These are phyloP conservation scores for Magnaporthales sp. DNA, from an alignment of 2,329 filamentous ascomycete species.

Conservation along the genomic window DNA sequence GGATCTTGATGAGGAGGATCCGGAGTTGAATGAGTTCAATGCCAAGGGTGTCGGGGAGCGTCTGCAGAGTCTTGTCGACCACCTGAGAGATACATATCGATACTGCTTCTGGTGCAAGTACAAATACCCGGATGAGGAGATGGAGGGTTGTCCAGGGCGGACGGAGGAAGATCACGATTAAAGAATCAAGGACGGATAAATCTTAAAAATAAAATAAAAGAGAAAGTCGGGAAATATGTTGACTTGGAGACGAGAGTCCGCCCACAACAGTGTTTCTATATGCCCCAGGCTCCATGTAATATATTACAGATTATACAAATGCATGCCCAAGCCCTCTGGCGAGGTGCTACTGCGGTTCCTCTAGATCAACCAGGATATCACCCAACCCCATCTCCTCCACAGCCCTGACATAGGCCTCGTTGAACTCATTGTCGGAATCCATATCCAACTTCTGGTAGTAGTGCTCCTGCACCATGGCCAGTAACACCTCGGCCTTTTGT, in stretches of 20 bases:
- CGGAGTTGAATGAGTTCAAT: slow-evolving; percentile 74
- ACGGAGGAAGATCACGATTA: slow-evolving; percentile 73
- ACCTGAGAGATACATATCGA: slow-evolving; percentile 60
- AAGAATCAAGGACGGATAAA: neutral
- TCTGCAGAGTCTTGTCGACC: slow-evolving; percentile 55
- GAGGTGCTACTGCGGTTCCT: neutral
- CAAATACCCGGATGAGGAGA: slow-evolving; percentile 59
- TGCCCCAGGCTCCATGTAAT: neutral
- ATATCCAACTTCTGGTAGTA: slow-evolving; percentile 4
- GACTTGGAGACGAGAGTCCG: neutral
- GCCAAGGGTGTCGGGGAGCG: slow-evolving; percentile 57
- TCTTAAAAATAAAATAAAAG: neutral
- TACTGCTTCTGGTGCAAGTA: slow-evolving; percentile 99
- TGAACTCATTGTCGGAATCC: slow-evolving; percentile 9
- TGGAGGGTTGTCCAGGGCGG: slow-evolving; percentile 84
- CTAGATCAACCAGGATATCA: slow-evolving; percentile 11
- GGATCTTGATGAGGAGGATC: slow-evolving; percentile 68
- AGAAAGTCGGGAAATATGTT: neutral
- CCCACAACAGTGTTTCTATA: slow-evolving; percentile 1
- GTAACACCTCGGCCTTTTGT: slow-evolving; percentile 9
- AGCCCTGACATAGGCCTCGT: slow-evolving; percentile 12
- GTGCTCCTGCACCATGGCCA: slow-evolving; percentile 13
- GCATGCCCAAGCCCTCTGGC: neutral
- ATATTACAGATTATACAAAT: neutral
- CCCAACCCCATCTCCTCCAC: slow-evolving; percentile 20